phyloP scores from a whole-genome alignment of 2,329 filamentous ascomycete species.

The Colletotrichum sp. region DNA sequence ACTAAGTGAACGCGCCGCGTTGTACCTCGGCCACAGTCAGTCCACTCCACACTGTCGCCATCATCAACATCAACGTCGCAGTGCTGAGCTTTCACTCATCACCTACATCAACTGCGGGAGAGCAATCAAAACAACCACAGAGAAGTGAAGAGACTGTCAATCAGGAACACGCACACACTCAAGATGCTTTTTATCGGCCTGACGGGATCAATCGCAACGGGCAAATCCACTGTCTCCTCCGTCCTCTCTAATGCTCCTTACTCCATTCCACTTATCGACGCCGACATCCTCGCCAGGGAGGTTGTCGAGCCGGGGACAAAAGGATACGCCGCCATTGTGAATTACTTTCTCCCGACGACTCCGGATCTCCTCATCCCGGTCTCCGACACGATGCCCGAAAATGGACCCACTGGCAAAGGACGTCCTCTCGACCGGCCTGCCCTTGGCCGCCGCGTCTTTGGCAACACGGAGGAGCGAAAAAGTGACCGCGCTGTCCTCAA shows the following conservation, averaged over 20 bases:
- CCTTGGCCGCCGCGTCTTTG: conserved; percentile 86
- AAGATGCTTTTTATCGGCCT: conserved; percentile 92
- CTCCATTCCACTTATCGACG: conserved; percentile 89
- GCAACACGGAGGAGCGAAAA: conserved; percentile 71
- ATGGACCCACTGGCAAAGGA: conserved; percentile 65
- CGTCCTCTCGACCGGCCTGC: conserved; percentile 84
- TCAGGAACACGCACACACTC: not conserved
- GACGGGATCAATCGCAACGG: conserved; percentile 96
- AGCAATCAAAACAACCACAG: not conserved
- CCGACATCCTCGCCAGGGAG: conserved; percentile 88
- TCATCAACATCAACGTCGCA: not conserved
- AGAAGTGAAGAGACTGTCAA: not conserved
- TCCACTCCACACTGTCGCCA: not conserved
- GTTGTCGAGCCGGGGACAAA: conserved; percentile 92
- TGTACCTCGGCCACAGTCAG: not conserved
- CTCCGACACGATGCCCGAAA: conserved; percentile 54
- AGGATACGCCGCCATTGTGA: conserved; percentile 83
- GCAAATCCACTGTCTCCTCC: conserved; percentile 93
- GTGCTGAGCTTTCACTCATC: not conserved
- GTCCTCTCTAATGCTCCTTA: conserved; percentile 83
- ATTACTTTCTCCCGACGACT: conserved; percentile 80
- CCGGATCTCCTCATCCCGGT: conserved; percentile 80
- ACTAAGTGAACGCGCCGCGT: not conserved
- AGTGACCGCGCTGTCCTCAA: conserved; percentile 82
- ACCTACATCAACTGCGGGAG: not conserved